Percentiles rank a stretch among this genome's conserved stretches.
These are phyloP conservation scores for Cyclotella atomus DNA, from an alignment of 108 stramenopile genomes.

Conservation along the genomic window DNA sequence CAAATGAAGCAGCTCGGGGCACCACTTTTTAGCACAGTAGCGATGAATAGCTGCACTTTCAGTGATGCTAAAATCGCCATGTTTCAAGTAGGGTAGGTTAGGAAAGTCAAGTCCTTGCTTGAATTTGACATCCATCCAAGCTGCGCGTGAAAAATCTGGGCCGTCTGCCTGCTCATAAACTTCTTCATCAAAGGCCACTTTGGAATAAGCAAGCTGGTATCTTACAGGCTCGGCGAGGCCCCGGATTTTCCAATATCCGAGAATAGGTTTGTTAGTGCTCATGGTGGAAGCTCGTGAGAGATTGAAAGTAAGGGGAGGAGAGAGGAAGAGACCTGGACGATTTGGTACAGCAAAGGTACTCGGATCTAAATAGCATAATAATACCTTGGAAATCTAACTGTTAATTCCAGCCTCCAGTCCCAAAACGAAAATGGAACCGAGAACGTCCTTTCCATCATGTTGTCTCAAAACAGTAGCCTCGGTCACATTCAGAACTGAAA, in stretches of 20 bases:
- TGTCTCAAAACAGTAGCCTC: slow-evolving; percentile 43
- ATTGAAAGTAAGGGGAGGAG: too few species aligned
- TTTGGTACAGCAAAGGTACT: too few species aligned
- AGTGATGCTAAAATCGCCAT: slow-evolving; percentile 16
- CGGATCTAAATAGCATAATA: too few species aligned
- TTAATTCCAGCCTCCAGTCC: too few species aligned
- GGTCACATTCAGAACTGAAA: slow-evolving; percentile 24
- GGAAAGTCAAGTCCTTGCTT: slow-evolving; percentile 9
- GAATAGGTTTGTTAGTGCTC: slow-evolving; percentile 11
- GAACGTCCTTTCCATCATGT: slow-evolving; percentile 40
- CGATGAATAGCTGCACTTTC: slow-evolving; percentile 19
- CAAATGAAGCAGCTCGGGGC: slow-evolving; percentile 16
- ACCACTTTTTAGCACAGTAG: slow-evolving; percentile 30
- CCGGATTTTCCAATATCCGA: slow-evolving; percentile 30
- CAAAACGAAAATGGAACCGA: slow-evolving; percentile 33
- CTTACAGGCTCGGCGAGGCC: slow-evolving; percentile 5
- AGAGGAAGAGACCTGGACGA: too few species aligned
- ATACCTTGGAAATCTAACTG: too few species aligned
- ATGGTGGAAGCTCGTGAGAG: not conserved
- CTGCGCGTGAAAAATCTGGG: slow-evolving; percentile 6
- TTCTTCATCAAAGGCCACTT: slow-evolving; percentile 8
- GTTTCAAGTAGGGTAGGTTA: slow-evolving; percentile 18
- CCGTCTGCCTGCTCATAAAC: slow-evolving; percentile 22
- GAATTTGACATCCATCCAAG: slow-evolving; percentile 24
- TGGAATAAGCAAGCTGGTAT: slow-evolving; percentile 20